Evolutionary conservation across 495 filamentous ascomycete species (phyloP).

Genomic region (Xylaria flabelliformis): DNA sequence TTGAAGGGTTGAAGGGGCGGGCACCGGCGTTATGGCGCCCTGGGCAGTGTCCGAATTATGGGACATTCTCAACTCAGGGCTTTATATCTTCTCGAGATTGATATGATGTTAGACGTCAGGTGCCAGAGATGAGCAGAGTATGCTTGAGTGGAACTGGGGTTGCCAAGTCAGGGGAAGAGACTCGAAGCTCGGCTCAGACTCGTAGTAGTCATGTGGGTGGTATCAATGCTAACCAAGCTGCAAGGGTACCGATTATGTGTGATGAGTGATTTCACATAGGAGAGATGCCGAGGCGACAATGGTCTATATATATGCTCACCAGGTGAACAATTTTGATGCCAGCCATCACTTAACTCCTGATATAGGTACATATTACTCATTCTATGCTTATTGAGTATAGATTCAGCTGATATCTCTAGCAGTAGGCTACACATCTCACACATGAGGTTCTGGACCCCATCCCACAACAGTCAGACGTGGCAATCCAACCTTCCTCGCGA

Average conservation of each 20-base stretch:
- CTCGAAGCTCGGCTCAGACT: constrained; percentile 1
- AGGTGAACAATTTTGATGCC: neutral
- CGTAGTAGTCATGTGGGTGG: neutral
- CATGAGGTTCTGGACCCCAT: neutral
- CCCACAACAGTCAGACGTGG: neutral
- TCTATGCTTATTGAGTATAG: neutral
- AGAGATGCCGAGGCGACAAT: neutral
- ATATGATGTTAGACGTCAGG: neutral
- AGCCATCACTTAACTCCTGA: neutral
- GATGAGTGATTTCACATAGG: neutral
- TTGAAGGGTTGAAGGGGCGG: constrained; percentile 23
- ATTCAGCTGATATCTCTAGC: neutral
- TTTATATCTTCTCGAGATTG: neutral
- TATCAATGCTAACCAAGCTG: neutral
- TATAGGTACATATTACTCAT: neutral
- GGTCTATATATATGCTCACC: neutral
- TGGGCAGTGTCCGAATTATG: neutral
- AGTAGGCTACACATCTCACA: neutral
- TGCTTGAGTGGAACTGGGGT: neutral
- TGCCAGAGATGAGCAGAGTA: neutral
- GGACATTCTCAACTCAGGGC: neutral
- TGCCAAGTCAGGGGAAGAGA: neutral
- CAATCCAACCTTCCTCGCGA: neutral
- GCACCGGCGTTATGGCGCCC: constrained; percentile 29
- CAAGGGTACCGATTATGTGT: neutral